Conservation (phyloP, 768 basidiomycete species). For the Psilocybe cubensis region DNA sequence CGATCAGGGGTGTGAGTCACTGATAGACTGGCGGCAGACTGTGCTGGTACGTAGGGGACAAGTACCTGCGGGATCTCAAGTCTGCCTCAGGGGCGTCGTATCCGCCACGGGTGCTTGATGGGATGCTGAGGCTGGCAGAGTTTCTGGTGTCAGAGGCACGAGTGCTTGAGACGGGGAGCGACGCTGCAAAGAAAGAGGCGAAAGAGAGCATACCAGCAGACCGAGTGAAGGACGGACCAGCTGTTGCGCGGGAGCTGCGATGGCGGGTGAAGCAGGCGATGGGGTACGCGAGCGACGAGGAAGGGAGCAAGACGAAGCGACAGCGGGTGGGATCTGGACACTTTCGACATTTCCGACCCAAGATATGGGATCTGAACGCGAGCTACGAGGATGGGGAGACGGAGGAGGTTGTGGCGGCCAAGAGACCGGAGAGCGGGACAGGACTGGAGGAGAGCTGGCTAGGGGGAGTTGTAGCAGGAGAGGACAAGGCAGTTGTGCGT, state of each 20-base stretch:
- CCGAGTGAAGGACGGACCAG: conserved; percentile 80
- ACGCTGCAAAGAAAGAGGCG: conserved; percentile 73
- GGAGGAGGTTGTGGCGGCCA: conserved; percentile 12
- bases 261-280: conserved; percentile 76
- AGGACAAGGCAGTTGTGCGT: not conserved
- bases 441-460: conserved; percentile 43
- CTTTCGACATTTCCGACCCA: conserved; percentile 74
- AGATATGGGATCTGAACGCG: conserved; percentile 60
- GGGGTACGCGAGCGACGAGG: conserved; percentile 72
- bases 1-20: too few relatives aligned
- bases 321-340: conserved; percentile 42
- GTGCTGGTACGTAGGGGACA: conserved; percentile 91
- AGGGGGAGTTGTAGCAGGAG: not conserved
- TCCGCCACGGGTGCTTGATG: conserved; percentile 64
- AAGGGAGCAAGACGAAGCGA: conserved; percentile 45
- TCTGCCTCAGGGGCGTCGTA: conserved; percentile 38
- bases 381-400: conserved; percentile 47
- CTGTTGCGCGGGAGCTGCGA: conserved; percentile 80
- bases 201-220: conserved; percentile 84
- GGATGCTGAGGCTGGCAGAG: conserved; percentile 69
- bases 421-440: conserved; percentile 28
- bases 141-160: conserved; percentile 82
- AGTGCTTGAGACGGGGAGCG: conserved; percentile 70
- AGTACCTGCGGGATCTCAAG: conserved; percentile 74
- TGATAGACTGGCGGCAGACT: conserved; percentile 68